Evolutionary conservation across 495 filamentous ascomycete species (phyloP), one percentile per base, ranked within the genome.

Genomic region (Annulohypoxylon nitens): DNA sequence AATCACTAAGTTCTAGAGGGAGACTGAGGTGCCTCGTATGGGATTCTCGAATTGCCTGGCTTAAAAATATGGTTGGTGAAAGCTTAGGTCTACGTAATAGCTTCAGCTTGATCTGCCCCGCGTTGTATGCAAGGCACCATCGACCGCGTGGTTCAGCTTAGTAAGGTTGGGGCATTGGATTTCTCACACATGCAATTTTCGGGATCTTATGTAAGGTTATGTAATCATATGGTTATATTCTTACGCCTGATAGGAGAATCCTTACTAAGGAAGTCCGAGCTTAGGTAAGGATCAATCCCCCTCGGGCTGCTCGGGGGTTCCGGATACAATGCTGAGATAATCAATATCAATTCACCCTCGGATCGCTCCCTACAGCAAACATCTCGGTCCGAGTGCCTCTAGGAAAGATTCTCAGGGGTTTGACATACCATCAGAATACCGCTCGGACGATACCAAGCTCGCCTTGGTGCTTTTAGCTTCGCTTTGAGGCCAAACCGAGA

Each of bases 81-180:
- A 61, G 57, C 54, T 47, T 14, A 61, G 62, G 69, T 57, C 62
- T 72, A 72, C 63, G 69, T 63, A 71, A 61, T 34, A 61, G 45
- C 48, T 61, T 30, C 37, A 66, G 54, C 55, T 66, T 34, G 8
- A 43, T 61, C 47, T 50, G 64, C 64, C 64, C 69, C 69, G 51
- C 69, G 69, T 5, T 23, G 14, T 23, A 48, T 16, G 33, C 9
- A 30, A 69, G 65, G 65, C 70, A 73, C 33, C 70, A 47, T 48
- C 41, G 41, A 47, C 70, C 70, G 59, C 65, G 70, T 60, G 70
- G 68, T 61, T 23, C 12, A 54, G 25, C 16, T 58, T 26, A 51
- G 48, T 23, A 26, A 26, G 25, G 36, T 4, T 39, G 5, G 5
- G 5, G 30, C 5, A 30, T 6, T 30, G 30, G 30, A 30, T 48